These are phyloP conservation scores for Aureobasidium sp. DNA, from an alignment of 2,329 filamentous ascomycete species.

Conservation along the genomic window DNA sequence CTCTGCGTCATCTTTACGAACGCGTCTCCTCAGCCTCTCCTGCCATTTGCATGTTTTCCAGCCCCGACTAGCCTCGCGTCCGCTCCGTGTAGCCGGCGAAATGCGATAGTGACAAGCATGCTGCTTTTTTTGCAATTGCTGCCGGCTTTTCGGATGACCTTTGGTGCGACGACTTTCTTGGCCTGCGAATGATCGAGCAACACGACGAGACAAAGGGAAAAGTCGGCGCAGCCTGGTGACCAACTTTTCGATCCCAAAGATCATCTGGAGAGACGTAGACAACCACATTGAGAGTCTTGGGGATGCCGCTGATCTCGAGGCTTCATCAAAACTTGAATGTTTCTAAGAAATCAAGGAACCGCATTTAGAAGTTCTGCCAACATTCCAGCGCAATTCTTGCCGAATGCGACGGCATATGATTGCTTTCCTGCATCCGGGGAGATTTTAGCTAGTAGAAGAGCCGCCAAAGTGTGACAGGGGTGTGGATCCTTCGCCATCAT, in stretches of 20 bases:
- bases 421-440: slow-evolving; percentile 1
- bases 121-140: not conserved
- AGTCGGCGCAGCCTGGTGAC: not conserved
- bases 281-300: not conserved
- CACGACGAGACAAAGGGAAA: not conserved
- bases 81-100: not conserved
- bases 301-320: not conserved
- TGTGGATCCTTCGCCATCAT: slow-evolving; percentile 7
- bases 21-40: not conserved
- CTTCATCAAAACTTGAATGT: not conserved
- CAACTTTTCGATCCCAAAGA: not conserved
- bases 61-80: not conserved
- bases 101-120: not conserved
- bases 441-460: not conserved
- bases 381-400: slow-evolving; percentile 7
- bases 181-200: not conserved
- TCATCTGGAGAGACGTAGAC: not conserved
- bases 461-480: slow-evolving; percentile 7
- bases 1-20: slow-evolving; percentile 4
- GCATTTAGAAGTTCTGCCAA: not conserved
- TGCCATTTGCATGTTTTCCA: not conserved
- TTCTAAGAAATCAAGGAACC: not conserved
- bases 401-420: slow-evolving; percentile 7
- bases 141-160: not conserved
- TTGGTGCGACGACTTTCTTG: not conserved